Evolutionary conservation across 306 rosid genomes (phyloP), one percentile per base, ranked within the genome.

Genomic region (Castanea sativa): DNA sequence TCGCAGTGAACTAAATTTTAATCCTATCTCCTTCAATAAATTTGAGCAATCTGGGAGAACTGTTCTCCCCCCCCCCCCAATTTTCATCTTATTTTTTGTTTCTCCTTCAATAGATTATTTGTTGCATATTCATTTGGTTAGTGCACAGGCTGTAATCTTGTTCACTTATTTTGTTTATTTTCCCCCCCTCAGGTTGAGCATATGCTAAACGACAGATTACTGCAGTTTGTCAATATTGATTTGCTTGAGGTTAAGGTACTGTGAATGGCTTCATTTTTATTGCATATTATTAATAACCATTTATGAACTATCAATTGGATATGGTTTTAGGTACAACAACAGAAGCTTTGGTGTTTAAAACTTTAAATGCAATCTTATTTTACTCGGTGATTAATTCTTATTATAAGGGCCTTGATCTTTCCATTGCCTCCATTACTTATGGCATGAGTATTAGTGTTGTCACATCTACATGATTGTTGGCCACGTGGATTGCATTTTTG

Each of bases 181-280:
- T 73, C 30, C 9, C 75, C 35, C 65, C 51, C 76, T 78, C 93
- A 96, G 99, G 97, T 96, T 86, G 99, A 96, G 86, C 98, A 90
- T 83, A 93, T 96, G 92, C 90, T 96, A 80, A 96, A 96, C 77
- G 99, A 96, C 89, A 93, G 99, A 89, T 88, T 96, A 83, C 90
- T 91, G 73, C 99, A 93, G 73, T 96, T 96, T 86, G 99, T 89
- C 81, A 96, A 89, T 80, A 77, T 91, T n/a, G 99, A 96, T 87
- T 81, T 96, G 89, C 94, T 79, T 71, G 99, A 96, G 81, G 99
- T 96, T 91, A 96, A 96, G 99, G 99, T 96, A 92, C 63, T 69
- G 55, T 75, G 33, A 23, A 11, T 55, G 23, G 29, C 52, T 9
- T 32, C 35, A 33, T 30, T 21, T 23, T 19, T 21, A 19, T 55